phyloP scores from a whole-genome alignment of 2,329 filamentous ascomycete genomes.

The Verticillium isaacii region DNA sequence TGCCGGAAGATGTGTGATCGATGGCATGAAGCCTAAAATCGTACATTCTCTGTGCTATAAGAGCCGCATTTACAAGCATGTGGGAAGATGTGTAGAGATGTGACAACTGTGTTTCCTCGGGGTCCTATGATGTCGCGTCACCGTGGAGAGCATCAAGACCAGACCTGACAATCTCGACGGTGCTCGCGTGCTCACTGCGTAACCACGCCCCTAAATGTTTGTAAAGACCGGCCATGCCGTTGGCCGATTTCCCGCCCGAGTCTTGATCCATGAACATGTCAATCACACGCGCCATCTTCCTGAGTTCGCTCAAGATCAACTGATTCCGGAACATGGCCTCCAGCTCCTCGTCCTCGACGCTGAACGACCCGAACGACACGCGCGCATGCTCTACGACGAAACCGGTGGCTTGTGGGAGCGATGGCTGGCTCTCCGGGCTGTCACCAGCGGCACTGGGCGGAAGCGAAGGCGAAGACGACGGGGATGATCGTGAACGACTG shows the following conservation, averaged over 20 bases:
- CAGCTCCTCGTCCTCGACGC: constrained; percentile 16
- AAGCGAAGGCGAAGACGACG: too few relatives aligned
- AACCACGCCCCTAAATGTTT: not conserved
- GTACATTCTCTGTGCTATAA: too few relatives aligned
- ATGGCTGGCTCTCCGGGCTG: constrained; percentile 1
- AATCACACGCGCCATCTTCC: constrained; percentile 4
- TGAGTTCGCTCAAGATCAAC: constrained; percentile 17
- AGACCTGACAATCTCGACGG: not conserved
- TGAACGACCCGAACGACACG: constrained; percentile 16
- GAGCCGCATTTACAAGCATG: too few relatives aligned
- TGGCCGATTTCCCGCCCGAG: not conserved
- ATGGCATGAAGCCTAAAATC: too few relatives aligned
- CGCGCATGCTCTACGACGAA: constrained; percentile 16
- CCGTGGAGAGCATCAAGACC: not conserved
- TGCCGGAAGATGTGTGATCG: too few relatives aligned
- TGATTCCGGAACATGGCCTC: constrained; percentile 16
- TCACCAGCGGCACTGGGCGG: not conserved
- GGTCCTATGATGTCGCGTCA: not conserved
- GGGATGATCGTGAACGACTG: too few relatives aligned
- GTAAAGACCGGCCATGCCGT: not conserved
- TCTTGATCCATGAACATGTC: not conserved
- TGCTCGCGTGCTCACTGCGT: not conserved
- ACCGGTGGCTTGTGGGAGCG: constrained; percentile 15
- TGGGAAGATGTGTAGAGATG: too few relatives aligned
- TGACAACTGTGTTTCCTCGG: too few relatives aligned